Evolutionary conservation across 1,284 basidiomycete genomes (phyloP).

Genomic region (Naganishia sp.): DNA sequence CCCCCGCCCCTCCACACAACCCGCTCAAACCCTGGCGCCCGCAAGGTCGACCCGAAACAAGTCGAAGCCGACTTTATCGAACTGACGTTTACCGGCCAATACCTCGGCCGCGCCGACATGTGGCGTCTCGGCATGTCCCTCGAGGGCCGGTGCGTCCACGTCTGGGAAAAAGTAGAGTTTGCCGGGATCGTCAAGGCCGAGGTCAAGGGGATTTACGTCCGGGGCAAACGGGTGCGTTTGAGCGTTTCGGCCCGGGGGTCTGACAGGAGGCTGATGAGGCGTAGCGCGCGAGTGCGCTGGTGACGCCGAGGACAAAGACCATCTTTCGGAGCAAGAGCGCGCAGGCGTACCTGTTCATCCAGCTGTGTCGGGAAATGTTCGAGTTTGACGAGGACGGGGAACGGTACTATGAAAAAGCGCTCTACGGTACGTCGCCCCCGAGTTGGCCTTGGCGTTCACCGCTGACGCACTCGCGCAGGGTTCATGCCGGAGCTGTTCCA

Average conservation of each 20-base stretch:
- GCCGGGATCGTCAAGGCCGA: slow-evolving; percentile 73
- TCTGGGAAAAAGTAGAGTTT: slow-evolving; percentile 61
- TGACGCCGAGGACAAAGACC: slow-evolving; percentile 80
- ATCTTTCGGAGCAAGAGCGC: slow-evolving; percentile 90
- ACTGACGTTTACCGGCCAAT: slow-evolving; percentile 86
- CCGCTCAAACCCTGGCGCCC: slow-evolving; percentile 2
- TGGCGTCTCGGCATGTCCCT: slow-evolving; percentile 79
- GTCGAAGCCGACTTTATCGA: slow-evolving; percentile 80
- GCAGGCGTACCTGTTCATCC: slow-evolving; percentile 83
- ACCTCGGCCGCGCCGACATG: slow-evolving; percentile 89
- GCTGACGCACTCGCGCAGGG: slow-evolving; percentile 37
- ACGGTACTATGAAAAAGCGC: slow-evolving; percentile 92
- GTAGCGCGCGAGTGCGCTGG: slow-evolving; percentile 75
- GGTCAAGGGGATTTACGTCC: slow-evolving; percentile 72
- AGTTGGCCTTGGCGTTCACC: slow-evolving; percentile 12
- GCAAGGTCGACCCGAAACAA: slow-evolving; percentile 65
- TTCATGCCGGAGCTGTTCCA: slow-evolving; percentile 82
- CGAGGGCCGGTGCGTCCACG: slow-evolving; percentile 57
- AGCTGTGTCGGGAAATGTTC: slow-evolving; percentile 94
- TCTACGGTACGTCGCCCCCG: slow-evolving; percentile 63
- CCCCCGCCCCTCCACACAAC: slow-evolving; percentile 63
- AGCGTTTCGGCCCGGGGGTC: no score
- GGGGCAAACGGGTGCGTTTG: slow-evolving; percentile 61
- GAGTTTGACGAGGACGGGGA: slow-evolving; percentile 96
- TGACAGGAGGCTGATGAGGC: not conserved